Evolutionary conservation across 1,139 yeast species (phyloP).

Genomic region (Geotrichum fermentans): DNA sequence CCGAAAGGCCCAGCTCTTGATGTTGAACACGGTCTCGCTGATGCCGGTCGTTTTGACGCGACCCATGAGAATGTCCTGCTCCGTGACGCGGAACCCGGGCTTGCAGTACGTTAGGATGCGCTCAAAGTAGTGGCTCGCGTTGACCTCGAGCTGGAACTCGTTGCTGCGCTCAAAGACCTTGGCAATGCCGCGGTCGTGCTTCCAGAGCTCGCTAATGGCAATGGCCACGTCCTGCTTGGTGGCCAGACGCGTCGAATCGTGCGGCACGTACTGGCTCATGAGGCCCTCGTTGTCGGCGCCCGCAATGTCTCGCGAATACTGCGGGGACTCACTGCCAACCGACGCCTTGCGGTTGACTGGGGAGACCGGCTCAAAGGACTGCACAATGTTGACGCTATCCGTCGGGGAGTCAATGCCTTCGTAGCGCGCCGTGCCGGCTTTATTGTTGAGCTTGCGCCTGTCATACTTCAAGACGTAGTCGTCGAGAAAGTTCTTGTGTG

Average conservation of each 20-base stretch:
- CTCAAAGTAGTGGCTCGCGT: conserved; percentile 73
- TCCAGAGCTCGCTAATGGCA: conserved; percentile 67
- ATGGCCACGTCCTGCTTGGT: conserved; percentile 52
- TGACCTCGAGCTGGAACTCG: conserved; percentile 77
- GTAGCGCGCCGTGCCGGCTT: not conserved
- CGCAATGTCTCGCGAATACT: not conserved
- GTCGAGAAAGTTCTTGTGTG: conserved; percentile 13
- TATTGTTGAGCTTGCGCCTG: conserved; percentile 6
- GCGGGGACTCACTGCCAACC: not conserved
- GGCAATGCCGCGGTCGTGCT: conserved; percentile 58
- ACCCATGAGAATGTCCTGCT: conserved; percentile 81
- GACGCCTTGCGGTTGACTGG: not conserved
- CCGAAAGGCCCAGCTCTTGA: conserved; percentile 57
- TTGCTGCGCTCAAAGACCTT: conserved; percentile 59
- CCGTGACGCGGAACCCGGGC: conserved; percentile 63
- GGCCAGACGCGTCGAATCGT: not conserved
- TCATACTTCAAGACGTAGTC: conserved; percentile 21
- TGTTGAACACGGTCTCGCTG: conserved; percentile 75
- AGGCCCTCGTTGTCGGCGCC: conserved; percentile 1
- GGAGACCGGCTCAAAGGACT: conserved; percentile 3
- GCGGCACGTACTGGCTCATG: not conserved
- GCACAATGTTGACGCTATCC: conserved; percentile 3
- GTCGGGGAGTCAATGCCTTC: not conserved
- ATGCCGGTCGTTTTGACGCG: conserved; percentile 95
- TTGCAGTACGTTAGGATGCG: conserved; percentile 60